These are phyloP conservation scores for Nepenthes mirabilis DNA, from an alignment of 148 eudicot genomes.

Conservation along the genomic window DNA sequence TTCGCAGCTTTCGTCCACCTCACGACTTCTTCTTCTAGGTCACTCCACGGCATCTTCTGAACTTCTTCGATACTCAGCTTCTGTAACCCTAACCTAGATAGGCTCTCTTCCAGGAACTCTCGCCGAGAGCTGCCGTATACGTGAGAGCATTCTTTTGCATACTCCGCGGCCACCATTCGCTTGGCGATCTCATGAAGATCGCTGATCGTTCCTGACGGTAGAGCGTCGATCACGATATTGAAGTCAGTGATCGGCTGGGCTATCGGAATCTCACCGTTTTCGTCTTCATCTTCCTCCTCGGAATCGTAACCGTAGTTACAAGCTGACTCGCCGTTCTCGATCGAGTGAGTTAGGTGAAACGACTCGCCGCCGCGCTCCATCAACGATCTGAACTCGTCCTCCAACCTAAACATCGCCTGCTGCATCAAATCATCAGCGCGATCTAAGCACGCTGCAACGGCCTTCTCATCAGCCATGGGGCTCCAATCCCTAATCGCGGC, in stretches of 20 bases:
- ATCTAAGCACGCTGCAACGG: conserved; percentile 27
- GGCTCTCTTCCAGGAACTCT: conserved; percentile 38
- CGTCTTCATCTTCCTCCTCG: conserved; percentile 18
- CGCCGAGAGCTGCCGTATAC: conserved; percentile 14
- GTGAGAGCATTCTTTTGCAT: conserved; percentile 22
- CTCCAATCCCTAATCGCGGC: conserved; percentile 33
- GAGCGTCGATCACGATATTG: conserved; percentile 61
- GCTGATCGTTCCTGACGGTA: conserved; percentile 57
- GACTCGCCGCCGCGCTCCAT: conserved; percentile 46
- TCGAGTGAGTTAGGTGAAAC: conserved; percentile 18
- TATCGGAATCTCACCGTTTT: conserved; percentile 46
- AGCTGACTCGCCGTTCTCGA: conserved; percentile 10
- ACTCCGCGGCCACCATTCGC: conserved; percentile 67
- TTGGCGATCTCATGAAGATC: conserved; percentile 69
- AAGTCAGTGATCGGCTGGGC: conserved; percentile 63
- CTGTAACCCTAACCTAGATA: conserved; percentile 31
- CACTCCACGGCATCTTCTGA: conserved; percentile 38
- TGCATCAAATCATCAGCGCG: conserved; percentile 79
- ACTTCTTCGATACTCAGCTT: conserved; percentile 54
- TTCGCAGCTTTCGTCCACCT: conserved; percentile 48
- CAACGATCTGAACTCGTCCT: conserved; percentile 59
- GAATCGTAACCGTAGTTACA: conserved; percentile 5
- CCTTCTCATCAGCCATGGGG: conserved; percentile 36
- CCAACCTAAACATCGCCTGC: conserved; percentile 44
- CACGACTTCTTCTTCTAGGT: conserved; percentile 39